A percentile compares a stretch with the other conserved stretches of the same genome.
Evolutionary conservation across 495 filamentous ascomycete genomes (phyloP).

Genomic region (Penicillium nucicola): DNA sequence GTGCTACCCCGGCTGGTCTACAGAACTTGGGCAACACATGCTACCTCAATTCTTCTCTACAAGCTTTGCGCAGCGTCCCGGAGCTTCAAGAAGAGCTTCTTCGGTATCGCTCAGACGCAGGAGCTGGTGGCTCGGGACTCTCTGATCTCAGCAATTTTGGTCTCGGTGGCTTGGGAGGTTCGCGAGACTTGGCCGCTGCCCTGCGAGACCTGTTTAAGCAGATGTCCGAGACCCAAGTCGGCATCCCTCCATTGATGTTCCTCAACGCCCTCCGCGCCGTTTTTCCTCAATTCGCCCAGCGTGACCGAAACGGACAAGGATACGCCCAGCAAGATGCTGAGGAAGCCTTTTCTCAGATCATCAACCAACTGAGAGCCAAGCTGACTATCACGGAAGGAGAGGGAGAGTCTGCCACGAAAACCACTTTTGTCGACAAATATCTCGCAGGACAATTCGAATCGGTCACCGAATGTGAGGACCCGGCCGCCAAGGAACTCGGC

Average conservation of each 20-base stretch:
- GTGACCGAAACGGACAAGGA: slow-evolving; percentile 71
- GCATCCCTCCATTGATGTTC: slow-evolving; percentile 82
- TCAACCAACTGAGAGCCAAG: slow-evolving; percentile 79
- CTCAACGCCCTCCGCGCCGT: slow-evolving; percentile 73
- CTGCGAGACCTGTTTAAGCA: slow-evolving; percentile 87
- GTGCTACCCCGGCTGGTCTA: slow-evolving; percentile 83
- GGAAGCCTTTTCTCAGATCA: slow-evolving; percentile 96
- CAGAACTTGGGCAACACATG: slow-evolving; percentile 96
- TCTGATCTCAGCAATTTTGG: slow-evolving; percentile 56
- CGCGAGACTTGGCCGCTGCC: slow-evolving; percentile 72
- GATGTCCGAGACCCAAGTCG: slow-evolving; percentile 89
- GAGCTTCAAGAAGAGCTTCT: slow-evolving; percentile 81
- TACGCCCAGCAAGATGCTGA: slow-evolving; percentile 97
- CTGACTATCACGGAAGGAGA: slow-evolving; percentile 62
- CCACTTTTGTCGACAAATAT: slow-evolving; percentile 86
- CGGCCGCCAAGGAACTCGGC: slow-evolving; percentile 67
- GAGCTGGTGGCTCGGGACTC: slow-evolving; percentile 33
- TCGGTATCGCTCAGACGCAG: slow-evolving; percentile 55
- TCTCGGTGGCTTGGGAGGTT: slow-evolving; percentile 56
- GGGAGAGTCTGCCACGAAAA: slow-evolving; percentile 39
- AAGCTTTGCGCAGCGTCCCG: slow-evolving; percentile 82
- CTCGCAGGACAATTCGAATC: slow-evolving; percentile 77
- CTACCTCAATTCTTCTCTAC: slow-evolving; percentile 95
- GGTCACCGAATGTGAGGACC: slow-evolving; percentile 77
- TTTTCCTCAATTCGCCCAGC: slow-evolving; percentile 94